Conservation (phyloP, 306 rosid genomes). For the Castanea mollissima region DNA sequence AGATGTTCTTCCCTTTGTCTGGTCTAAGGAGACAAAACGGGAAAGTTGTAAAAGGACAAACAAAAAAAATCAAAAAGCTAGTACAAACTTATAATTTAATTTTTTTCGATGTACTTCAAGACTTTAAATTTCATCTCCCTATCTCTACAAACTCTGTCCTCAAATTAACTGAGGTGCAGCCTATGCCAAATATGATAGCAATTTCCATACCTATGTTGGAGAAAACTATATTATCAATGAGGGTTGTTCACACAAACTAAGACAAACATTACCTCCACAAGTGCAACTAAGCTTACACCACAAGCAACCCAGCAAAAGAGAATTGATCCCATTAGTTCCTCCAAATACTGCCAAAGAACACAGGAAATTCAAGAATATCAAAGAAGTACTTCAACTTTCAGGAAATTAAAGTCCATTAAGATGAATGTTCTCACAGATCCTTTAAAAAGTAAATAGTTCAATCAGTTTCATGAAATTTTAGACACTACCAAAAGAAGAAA, state of each 20-base stretch:
- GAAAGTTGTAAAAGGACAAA: background rate
- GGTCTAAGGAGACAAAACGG: background rate
- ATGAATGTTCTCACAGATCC: constrained; percentile 2
- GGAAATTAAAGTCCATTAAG: constrained; percentile 3
- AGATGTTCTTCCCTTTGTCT: background rate
- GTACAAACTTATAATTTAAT: background rate
- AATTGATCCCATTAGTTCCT: constrained; percentile 77
- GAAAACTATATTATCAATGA: background rate
- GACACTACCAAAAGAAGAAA: constrained; percentile 9
- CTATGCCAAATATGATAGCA: background rate
- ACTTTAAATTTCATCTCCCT: background rate
- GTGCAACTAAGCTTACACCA: constrained; percentile 84
- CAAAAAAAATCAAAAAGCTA: background rate
- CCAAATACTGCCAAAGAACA: constrained; percentile 74
- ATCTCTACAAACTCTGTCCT: background rate
- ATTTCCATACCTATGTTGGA: background rate
- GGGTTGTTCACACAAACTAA: constrained; percentile 3
- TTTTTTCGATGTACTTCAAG: background rate
- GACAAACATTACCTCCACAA: constrained; percentile 68
- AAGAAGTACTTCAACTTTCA: background rate
- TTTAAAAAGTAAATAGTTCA: background rate
- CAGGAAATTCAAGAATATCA: constrained; percentile 7
- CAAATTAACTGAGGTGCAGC: background rate
- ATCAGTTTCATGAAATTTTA: background rate
- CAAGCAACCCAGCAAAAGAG: constrained; percentile 91